Evolutionary conservation across 371 early-diverging fungal species (phyloP), one percentile per base, ranked within the genome.

Genomic region (Lichtheimia ramosa): DNA sequence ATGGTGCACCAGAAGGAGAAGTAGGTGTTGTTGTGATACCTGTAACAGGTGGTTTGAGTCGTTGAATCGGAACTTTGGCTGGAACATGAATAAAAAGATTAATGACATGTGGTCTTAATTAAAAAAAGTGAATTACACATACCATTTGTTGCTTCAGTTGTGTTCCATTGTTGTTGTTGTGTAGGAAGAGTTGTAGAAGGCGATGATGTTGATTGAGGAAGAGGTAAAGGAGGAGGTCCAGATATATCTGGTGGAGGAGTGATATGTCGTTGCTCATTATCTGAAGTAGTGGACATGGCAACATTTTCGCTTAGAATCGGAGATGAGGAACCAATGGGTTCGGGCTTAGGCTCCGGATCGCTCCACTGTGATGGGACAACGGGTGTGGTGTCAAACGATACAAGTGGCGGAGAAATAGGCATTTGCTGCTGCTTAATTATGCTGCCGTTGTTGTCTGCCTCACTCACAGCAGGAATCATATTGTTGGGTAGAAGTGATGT

Each of bases 51-150:
- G 64, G 54, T 50, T 77, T 77, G 16, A 77, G 62, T 15, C 77
- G 56, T 48, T 77, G 71, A 43, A 77, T 77, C 4, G 77, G 71
- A 2, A 78, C 56, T 63, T 78, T 78, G 41, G 59, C 73, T 73
- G 34, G 34, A 34, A 63, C 34, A 34, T 8, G 34, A 34, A 34
- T 34, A 34, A 8, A 34, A 34, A 8, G 34, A 34, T 34, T 34
- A 34, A 34, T 34, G 34, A 8, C 34, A 34, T 34, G 34, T 34
- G 34, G 34, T 34, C 16, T 41, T 39, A 34, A 57, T n/a, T 43
- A 54, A 40, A 55, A 46, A n/a, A 16, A 1, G 34, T 6, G n/a
- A n/a, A n/a, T n/a, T n/a, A 34, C 10, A 34, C 34, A 43, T 40
- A 27, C 14, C 23, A 24, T 6, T 39, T 41, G 18, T 13, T 41